A percentile compares a stretch with the other conserved stretches of the same genome.
Conservation (phyloP, 164 flowering plant genomes). For the Houttuynia cordata region DNA sequence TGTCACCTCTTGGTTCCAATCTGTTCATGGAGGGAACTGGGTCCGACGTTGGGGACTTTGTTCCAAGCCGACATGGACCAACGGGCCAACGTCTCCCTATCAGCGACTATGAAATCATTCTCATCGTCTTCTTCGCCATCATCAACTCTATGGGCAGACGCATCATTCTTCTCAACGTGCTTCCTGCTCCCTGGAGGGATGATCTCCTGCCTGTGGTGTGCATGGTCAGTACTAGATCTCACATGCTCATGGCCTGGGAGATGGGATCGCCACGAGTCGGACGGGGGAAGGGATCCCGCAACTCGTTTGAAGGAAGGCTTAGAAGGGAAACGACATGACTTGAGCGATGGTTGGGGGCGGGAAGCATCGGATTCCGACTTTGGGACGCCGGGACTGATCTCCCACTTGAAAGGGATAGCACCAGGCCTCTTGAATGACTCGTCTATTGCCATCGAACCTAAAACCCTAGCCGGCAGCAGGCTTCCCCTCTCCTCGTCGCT, state of each 20-base stretch:
- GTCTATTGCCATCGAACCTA: conserved; percentile 15
- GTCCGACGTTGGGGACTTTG: no score
- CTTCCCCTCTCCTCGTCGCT: no score
- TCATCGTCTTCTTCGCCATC: conserved; percentile 9
- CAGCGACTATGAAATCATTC: conserved; percentile 14
- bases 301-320: not conserved
- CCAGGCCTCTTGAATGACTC: conserved; percentile 46
- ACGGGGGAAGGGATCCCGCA: not conserved
- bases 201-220: not conserved
- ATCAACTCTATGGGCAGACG: not conserved
- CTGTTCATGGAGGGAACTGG: no score
- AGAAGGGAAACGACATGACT: not conserved
- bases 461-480: no score
- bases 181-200: conserved; percentile 15
- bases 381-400: conserved; percentile 63
- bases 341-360: not conserved
- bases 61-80: conserved; percentile 28
- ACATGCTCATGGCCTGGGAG: not conserved
- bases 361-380: conserved; percentile 10
- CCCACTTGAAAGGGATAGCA: conserved; percentile 72
- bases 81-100: conserved; percentile 26
- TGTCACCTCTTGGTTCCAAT: no score
- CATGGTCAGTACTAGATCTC: not conserved
- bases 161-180: conserved; percentile 8
- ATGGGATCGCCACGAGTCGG: not conserved